Evolutionary conservation across 192 early-diverging fungal species (phyloP).

Genomic region (Phlyctochytrium planicorne): DNA sequence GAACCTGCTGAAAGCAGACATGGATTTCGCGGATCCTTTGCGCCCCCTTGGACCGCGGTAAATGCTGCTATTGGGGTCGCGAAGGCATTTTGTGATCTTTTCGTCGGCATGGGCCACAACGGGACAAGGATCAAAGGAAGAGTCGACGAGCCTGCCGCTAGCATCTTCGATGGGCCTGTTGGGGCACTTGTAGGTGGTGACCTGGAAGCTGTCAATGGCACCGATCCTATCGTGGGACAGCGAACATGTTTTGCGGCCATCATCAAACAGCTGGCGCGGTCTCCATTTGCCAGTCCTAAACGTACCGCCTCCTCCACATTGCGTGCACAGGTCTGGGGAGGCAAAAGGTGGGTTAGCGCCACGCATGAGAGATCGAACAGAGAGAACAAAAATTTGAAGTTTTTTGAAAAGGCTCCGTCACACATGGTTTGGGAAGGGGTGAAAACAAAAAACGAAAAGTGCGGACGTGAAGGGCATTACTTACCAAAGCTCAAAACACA

Average conservation of each 20-base stretch:
- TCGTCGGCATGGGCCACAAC: background rate
- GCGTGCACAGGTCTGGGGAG: constrained; percentile 29
- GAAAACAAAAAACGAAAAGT: too few species aligned
- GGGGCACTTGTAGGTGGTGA: background rate
- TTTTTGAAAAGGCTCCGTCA: background rate
- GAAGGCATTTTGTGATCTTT: background rate
- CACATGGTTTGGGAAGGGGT: background rate
- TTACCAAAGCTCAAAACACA: background rate
- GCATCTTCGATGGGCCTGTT: background rate
- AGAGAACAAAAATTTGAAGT: too few species aligned
- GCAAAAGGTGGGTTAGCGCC: too few species aligned
- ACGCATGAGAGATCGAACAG: background rate
- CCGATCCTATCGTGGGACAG: constrained; percentile 24
- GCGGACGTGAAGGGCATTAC: too few species aligned
- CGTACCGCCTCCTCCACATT: constrained; percentile 48
- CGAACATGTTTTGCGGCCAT: constrained; percentile 24
- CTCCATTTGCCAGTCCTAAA: constrained; percentile 39
- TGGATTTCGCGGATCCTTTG: too few species aligned
- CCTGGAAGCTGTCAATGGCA: background rate
- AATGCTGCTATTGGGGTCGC: background rate
- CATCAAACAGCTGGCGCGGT: constrained; percentile 31
- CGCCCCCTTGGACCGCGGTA: background rate
- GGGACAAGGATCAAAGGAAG: background rate
- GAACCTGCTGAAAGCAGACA: too few species aligned
- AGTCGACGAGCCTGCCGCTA: background rate